phyloP scores from a whole-genome alignment of 2,329 filamentous ascomycete genomes.

The Venturia aucupariae region DNA sequence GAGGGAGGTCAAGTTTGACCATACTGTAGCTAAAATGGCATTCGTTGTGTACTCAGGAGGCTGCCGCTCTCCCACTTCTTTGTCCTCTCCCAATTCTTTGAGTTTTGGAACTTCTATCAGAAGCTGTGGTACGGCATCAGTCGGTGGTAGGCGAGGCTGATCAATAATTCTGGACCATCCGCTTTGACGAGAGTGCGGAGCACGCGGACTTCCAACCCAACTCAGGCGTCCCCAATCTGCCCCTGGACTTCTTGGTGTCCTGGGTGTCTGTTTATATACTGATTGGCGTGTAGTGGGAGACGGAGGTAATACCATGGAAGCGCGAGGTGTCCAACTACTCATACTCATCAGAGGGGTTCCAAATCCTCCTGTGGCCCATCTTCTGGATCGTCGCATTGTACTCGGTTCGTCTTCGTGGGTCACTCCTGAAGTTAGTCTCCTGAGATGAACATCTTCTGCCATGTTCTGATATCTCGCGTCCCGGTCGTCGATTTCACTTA shows the following conservation, averaged over 20 bases:
- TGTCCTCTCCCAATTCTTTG: neutral
- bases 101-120: neutral
- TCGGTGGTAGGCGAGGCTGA: neutral
- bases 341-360: neutral
- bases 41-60: neutral
- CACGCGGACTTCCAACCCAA: neutral
- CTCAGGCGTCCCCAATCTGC: neutral
- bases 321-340: neutral
- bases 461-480: neutral
- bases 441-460: neutral
- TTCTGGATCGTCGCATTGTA: neutral
- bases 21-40: conserved; percentile 23
- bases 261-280: neutral
- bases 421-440: neutral
- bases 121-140: neutral
- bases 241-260: neutral
- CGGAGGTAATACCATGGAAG: neutral
- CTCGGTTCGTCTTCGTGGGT: neutral
- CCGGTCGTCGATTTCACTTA: neutral
- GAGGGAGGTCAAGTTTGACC: conserved; percentile 40
- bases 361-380: neutral
- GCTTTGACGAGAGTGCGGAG: neutral
- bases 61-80: neutral
- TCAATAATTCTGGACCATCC: neutral
- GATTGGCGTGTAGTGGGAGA: neutral